Conservation (phyloP, 176 grass and related monocot genomes). For the Oryza meridionalis region DNA sequence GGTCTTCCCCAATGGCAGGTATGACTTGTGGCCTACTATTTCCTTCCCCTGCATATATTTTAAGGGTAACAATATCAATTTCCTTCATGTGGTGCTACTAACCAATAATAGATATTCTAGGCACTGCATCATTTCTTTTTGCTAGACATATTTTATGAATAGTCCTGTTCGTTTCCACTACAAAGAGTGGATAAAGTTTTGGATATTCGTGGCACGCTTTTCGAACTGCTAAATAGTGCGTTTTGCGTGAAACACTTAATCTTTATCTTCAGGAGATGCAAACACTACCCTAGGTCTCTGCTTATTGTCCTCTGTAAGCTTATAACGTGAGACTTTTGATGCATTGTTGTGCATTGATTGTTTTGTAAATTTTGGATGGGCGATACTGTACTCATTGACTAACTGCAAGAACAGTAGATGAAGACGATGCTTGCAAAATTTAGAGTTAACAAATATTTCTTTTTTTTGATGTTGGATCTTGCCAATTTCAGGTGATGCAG, state of each 20-base stretch:
- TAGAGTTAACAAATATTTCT: not conserved
- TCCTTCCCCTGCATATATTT: not conserved
- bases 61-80: slow-evolving; percentile 17
- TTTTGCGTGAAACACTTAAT: too few species aligned
- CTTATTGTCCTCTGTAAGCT: slow-evolving; percentile 13
- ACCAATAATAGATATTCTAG: slow-evolving; percentile 23
- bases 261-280: too few species aligned
- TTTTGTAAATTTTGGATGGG: slow-evolving; percentile 22
- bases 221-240: too few species aligned
- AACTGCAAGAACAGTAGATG: not conserved
- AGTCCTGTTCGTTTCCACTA: too few species aligned
- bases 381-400: not conserved
- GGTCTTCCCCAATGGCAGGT: slow-evolving; percentile 42
- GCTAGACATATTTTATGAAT: not conserved
- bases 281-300: not conserved
- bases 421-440: not conserved
- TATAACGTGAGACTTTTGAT: not conserved
- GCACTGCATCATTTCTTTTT: not conserved
- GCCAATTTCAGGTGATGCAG: slow-evolving; percentile 46
- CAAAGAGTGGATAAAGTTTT: too few species aligned
- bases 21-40: slow-evolving; percentile 31
- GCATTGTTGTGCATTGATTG: not conserved
- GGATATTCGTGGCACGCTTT: too few species aligned
- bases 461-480: slow-evolving; percentile 17
- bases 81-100: not conserved